Evolutionary conservation across 192 early-diverging fungal genomes (phyloP), one percentile per base, ranked within the genome.

Genomic region (Rhizoclosmatium sp.): DNA sequence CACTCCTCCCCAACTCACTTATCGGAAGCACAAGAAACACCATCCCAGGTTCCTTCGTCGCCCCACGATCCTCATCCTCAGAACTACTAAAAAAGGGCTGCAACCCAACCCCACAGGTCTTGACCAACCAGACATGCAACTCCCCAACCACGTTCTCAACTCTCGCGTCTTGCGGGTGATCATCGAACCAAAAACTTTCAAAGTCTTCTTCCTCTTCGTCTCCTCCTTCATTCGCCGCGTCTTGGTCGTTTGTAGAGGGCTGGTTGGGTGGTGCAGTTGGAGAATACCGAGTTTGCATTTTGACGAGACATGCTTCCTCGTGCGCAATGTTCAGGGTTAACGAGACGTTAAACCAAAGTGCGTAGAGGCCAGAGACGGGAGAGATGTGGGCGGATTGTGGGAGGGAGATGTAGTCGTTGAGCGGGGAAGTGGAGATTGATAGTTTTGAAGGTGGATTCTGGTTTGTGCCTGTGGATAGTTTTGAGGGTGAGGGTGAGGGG

Each of bases 291-390:
- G n/a, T 10, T 21, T 39, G 7, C 9, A 64, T 4, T 5, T 44
- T 51, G 19, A 72, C 70, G 23, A 72, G 70, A 54, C 79, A 80
- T 5, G 76, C 66, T 61, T 81, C 79, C 12, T 74, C 77, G 9
- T 46, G 78, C 40, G 44, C 47, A 19, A 14, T 40, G 9, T 48
- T 41, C 3, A 84, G 68, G 2, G 79, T 75, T 45, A 84, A 46
- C n/a, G 62, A 51, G n/a, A 46, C 49, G 14, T 58, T 62, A 1
- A 84, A n/a, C 21, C 47, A 59, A 56, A 84, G 23, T 0, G 69
- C 31, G 4, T 71, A n/a, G 56, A 84, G 44, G 49, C 69, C 62
- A 3, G 51, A 59, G 47, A 84, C 3, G 23, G 71, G 76, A 14
- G 76, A 47, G 3, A 80, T 71, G 9, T 4, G 39, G 16, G 70